Percentiles rank a stretch among this genome's conserved stretches.
These are phyloP conservation scores for Chenopodium album DNA, from an alignment of 148 eudicot genomes.

Conservation along the genomic window DNA sequence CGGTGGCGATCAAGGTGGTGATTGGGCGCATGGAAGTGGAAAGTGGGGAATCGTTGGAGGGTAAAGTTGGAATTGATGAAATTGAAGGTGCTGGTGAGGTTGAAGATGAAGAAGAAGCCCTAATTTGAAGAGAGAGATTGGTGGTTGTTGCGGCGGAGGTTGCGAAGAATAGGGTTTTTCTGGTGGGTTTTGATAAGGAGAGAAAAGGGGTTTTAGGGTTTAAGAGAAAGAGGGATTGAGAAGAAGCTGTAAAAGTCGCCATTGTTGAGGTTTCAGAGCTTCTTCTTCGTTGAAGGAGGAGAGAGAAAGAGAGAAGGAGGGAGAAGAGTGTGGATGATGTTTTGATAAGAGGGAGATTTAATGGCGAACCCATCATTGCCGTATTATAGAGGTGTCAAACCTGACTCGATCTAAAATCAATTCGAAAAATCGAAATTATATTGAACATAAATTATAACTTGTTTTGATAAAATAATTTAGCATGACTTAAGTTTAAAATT, in stretches of 20 bases:
- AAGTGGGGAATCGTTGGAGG: constrained; percentile 17
- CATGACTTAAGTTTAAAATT: no score
- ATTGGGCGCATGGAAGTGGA: constrained; percentile 46
- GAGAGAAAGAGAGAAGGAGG: neutral
- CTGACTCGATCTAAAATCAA: no score
- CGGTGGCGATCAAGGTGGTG: constrained; percentile 40
- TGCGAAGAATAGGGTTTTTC: neutral
- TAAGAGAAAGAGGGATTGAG: constrained; percentile 19
- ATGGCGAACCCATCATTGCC: neutral
- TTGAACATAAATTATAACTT: no score
- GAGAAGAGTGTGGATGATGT: neutral
- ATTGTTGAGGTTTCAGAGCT: constrained; percentile 16
- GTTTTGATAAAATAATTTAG: no score
- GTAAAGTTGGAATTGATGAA: constrained; percentile 1
- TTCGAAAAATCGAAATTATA: no score
- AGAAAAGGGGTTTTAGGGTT: constrained; percentile 21
- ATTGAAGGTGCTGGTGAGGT: neutral
- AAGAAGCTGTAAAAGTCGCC: constrained; percentile 31
- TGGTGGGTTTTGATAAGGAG: constrained; percentile 12
- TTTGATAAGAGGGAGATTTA: neutral
- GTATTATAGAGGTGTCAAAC: no score
- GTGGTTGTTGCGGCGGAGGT: neutral
- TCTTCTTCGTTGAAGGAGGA: neutral
- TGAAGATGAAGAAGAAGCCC: constrained; percentile 2
- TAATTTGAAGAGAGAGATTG: neutral